Conservation (phyloP, 306 rosid genomes). For the Coriaria nepalensis region DNA sequence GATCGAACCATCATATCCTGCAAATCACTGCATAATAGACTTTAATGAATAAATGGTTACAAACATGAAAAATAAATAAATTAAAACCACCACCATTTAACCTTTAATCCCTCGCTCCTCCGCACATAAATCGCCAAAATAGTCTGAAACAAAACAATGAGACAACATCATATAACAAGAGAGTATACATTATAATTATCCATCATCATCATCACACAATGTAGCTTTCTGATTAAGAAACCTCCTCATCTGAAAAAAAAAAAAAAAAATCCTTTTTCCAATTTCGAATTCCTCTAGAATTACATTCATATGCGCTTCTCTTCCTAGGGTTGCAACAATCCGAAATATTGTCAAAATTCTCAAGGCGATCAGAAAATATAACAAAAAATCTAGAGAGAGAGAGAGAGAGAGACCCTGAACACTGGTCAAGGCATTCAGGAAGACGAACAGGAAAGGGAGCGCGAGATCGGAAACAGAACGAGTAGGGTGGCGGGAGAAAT, state of each 20-base stretch:
- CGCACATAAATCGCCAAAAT: slow-evolving; percentile 18
- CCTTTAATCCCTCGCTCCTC: slow-evolving; percentile 22
- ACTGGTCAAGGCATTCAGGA: slow-evolving; percentile 86
- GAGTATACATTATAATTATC: neutral
- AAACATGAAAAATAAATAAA: neutral
- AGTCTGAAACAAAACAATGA: slow-evolving; percentile 16
- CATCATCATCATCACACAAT: neutral
- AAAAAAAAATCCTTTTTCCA: too few relatives aligned
- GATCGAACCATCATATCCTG: slow-evolving; percentile 6
- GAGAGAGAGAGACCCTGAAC: slow-evolving; percentile 52
- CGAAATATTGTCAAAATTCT: neutral
- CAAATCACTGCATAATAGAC: slow-evolving; percentile 30
- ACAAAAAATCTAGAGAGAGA: neutral
- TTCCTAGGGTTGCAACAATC: too few relatives aligned
- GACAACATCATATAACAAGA: slow-evolving; percentile 2
- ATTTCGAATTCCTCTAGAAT: too few relatives aligned
- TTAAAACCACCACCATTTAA: neutral
- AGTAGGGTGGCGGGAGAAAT: slow-evolving; percentile 31
- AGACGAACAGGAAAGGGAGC: slow-evolving; percentile 67
- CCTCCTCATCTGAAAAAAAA: too few relatives aligned
- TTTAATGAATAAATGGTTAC: neutral
- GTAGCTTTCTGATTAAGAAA: too few relatives aligned
- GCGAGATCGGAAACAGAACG: slow-evolving; percentile 36
- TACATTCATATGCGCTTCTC: neutral
- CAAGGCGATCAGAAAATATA: neutral